Conservation (phyloP, 192 early-diverging fungal species). For the Thamnidium elegans region DNA sequence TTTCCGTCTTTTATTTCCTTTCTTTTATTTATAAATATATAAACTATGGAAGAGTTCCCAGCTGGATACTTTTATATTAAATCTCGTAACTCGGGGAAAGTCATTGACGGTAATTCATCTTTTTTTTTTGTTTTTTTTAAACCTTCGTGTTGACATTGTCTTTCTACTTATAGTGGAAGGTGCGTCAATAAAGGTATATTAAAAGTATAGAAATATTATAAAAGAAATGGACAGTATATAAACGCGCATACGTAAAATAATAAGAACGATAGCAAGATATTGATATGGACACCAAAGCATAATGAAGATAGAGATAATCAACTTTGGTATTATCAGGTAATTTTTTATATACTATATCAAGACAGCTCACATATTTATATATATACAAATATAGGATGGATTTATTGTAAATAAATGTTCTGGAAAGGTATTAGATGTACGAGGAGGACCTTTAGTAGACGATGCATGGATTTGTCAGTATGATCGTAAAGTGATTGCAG, state of each 20-base stretch:
- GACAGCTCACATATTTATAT: background rate
- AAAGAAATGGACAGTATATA: background rate
- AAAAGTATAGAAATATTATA: background rate
- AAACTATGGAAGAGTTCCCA: conserved; percentile 27
- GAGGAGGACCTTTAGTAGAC: conserved; percentile 25
- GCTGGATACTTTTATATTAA: conserved; percentile 38
- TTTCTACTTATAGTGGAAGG: conserved; percentile 18
- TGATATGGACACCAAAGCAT: conserved; percentile 34
- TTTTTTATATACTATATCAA: background rate
- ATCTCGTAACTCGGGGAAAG: conserved; percentile 29
- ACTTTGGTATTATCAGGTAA: conserved; percentile 33
- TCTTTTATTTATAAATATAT: too few relatives aligned
- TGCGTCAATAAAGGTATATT: conserved; percentile 28
- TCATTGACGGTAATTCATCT: conserved; percentile 22
- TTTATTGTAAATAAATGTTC: conserved; percentile 31
- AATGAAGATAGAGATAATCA: conserved; percentile 33
- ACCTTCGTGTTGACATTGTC: too few relatives aligned
- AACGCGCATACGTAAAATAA: background rate
- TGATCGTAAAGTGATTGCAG: conserved; percentile 23
- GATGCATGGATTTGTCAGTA: conserved; percentile 28
- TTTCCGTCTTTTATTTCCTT: too few relatives aligned
- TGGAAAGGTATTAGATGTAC: conserved; percentile 26
- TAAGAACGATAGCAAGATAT: conserved; percentile 32
- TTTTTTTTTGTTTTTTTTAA: background rate
- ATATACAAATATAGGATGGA: conserved; percentile 15